Evolutionary conservation across 192 early-diverging fungal genomes (phyloP), one percentile per base, ranked within the genome.

Genomic region (Backusella tarrabulga): DNA sequence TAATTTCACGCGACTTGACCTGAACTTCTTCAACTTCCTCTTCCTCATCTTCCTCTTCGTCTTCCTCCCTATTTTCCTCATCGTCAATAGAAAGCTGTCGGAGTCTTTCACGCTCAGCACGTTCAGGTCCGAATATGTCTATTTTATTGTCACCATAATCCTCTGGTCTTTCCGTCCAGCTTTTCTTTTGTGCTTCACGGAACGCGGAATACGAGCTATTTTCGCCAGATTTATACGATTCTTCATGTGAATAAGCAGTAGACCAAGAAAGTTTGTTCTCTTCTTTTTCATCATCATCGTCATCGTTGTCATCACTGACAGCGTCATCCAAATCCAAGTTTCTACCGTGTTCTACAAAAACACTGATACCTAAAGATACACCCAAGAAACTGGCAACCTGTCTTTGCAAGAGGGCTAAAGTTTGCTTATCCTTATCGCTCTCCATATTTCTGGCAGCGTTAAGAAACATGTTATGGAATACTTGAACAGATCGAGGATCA

Each of bases 401-500:
- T 17, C 73, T 44, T 36, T 79, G 66, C 19, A 79, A 73, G 26
- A 79, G 44, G 12, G 52, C 32, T 8, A 79, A 36, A 8, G 75
- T 68, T 34, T 75, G 72, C 54, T 75, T 79, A 63, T 79, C 78
- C 0, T 50, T 42, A 3, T 73, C 78, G 15, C 34, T 50, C 41
- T 69, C 78, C 78, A 79, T 75, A 3, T 42, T 38, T 35, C 41
- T 34, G 1, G 74, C 66, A 5, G 78, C 78, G 21, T 67, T 71
- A 5, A 19, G 5, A 32, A 79, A 79, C 67, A 79, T 74, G 8
- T 63, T 68, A 40, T 79, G 52, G n/a, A 79, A 74, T 14, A 79
- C 50, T 17, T 44, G 14, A 34, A 75, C 78, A 36, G 73, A 19
- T 34, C 70, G 32, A 3, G 52, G 42, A 14, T 41, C 71, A 42